Evolutionary conservation across 2,329 filamentous ascomycete genomes (phyloP), one percentile per base, ranked within the genome.

Genomic region (Cordyceps cicadae): DNA sequence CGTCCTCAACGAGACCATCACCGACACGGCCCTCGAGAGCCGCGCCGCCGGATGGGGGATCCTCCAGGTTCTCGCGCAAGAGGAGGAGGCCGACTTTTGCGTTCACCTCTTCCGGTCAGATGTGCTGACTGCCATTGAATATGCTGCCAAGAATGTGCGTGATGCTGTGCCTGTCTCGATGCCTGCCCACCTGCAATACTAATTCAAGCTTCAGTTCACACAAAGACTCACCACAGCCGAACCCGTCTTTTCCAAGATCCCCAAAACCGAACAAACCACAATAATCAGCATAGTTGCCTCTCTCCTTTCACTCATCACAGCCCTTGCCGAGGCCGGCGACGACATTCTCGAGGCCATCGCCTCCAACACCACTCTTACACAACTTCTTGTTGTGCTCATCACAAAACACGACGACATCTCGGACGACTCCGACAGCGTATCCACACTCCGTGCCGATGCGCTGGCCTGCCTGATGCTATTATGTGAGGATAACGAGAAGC

Each of bases 1-100:
- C 57, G 70, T 89, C 49, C 77, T 88, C 62, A 84, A 79, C 37
- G 82, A 87, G 74, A 87, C 84, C 34, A 72, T 88, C 60, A 85
- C 83, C 26, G 86, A 89, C 68, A 74, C 79, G 43, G 83, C 78
- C 61, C 75, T 87, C 57, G 85, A 88, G 71, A 84, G 83, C 66
- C 79, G 83, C 53, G 82, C 84, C 49, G 83, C 85, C 21, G 86
- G 84, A n/a, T 89, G 86, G 86, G 81, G 82, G 14, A 86, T 88
- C 64, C 74, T 89, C 57, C 79, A 81, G 64, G 79, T 83, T 48
- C 75, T 89, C 58, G 82, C 81, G 2, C 75, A 82, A 63, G 81
- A 87, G 67, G 86, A 88, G 69, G 85, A 87, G 66, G 75, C 81
- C 14, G 86, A 87, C 67, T 88, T 88, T 62, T 86, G 84, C 64